Conservation (phyloP, 805 yeast species). For the Candida dajiaensis region DNA sequence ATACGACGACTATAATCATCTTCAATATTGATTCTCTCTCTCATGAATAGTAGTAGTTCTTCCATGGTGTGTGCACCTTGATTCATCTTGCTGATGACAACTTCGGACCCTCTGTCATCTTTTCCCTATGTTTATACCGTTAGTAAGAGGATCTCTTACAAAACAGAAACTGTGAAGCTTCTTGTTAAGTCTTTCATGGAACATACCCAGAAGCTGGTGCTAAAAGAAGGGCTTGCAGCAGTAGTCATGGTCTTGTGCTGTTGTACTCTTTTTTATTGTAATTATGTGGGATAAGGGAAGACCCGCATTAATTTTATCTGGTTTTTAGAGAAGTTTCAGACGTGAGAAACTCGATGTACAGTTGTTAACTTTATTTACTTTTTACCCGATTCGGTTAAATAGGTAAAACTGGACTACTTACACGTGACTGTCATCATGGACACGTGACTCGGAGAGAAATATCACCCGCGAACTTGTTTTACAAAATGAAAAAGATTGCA, state of each 20-base stretch:
- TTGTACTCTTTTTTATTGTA: neutral
- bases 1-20: slow-evolving; percentile 63
- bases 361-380: slow-evolving; percentile 13
- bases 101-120: slow-evolving; percentile 54
- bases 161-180: too few relatives aligned
- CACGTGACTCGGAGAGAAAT: neutral
- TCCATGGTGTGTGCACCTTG: slow-evolving; percentile 55
- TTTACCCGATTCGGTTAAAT: slow-evolving; percentile 18
- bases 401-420: too few relatives aligned
- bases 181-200: too few relatives aligned
- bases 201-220: slow-evolving; percentile 44
- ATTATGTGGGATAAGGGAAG: neutral
- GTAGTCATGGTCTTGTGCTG: slow-evolving; percentile 6
- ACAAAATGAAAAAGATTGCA: neutral
- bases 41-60: slow-evolving; percentile 41
- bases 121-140: slow-evolving; percentile 38
- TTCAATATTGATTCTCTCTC: slow-evolving; percentile 57
- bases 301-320: neutral
- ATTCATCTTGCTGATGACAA: slow-evolving; percentile 50
- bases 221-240: slow-evolving; percentile 27
- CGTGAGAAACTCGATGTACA: neutral
- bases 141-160: neutral
- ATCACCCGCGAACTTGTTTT: neutral
- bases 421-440: too few relatives aligned
- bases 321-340: neutral